Base-by-base conservation (phyloP, 768 basidiomycete species). In the Lepiota subincarnata region DNA sequence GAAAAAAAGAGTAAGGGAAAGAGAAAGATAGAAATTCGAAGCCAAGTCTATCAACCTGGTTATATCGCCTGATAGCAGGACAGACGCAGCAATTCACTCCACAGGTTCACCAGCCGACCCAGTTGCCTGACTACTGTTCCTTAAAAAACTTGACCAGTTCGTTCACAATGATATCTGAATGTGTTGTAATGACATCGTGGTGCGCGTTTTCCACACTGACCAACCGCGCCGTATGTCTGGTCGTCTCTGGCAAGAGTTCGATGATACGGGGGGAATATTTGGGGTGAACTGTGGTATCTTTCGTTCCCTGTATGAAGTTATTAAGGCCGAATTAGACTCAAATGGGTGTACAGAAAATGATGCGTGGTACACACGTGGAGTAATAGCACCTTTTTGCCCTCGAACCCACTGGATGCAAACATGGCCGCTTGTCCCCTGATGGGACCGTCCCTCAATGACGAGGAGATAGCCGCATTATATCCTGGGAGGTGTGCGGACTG, bases 401-500 rank as follows among this genome's bases (percentile, higher is more conserved):
- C 70, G 51, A 81, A 75, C 2, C 73, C 78, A 13, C 75, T 69
- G 0, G 77, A 73, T 22, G 73, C 64, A 59, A 88, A 88, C 3
- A 82, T 71, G 1, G 75, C 64, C 0, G 66, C 67, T 50, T 83
- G 78, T 4, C 86, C 85, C 36, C 87, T 81, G 24, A 89, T 71
- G 12, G 88, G 87, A 1, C 87, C 87, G 36, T 86, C 79, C 31
- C 87, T 78, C 20, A 90, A 70, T 2, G 83, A 87, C 4, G 87
- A 89, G 0, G 87, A 87, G n/a, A 90, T 69, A 0, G 88, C 88
- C 18, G 80, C 77, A 58, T 90, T 88, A 64, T 82, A 90, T 3
- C 88, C 81, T 0, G 84, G 79, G 4, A 90, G 75, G 62, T 88
- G 83, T 1, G 88, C 88, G 0, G 86, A 86, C 68, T 90, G 88